Conservation (phyloP, 2,329 filamentous ascomycete genomes). For the Pseudopyricularia cyperi region DNA sequence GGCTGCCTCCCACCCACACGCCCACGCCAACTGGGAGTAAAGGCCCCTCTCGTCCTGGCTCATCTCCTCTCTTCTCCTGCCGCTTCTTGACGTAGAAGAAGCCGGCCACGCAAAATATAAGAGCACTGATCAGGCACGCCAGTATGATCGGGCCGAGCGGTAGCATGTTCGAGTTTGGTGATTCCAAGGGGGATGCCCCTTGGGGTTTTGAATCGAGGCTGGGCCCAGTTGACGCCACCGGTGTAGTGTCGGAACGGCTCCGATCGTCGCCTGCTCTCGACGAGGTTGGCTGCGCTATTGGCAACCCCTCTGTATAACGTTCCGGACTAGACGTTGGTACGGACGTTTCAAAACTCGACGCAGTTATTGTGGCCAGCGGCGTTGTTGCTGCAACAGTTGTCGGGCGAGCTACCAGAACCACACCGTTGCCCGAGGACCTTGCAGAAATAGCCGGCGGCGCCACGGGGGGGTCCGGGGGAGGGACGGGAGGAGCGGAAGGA, state of each 20-base stretch:
- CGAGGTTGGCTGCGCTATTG: background rate
- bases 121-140: background rate
- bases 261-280: background rate
- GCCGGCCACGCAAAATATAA: background rate
- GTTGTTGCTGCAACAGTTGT: background rate
- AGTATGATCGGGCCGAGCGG: background rate
- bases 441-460: too few species aligned
- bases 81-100: background rate
- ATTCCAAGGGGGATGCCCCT: background rate
- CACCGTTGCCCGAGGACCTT: background rate
- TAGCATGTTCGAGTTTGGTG: background rate
- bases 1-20: background rate
- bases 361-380: background rate
- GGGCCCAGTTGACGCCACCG: background rate
- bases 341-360: background rate
- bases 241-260: background rate
- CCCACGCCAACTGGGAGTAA: background rate
- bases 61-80: background rate
- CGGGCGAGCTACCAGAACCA: background rate
- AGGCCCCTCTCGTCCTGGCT: background rate
- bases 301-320: background rate
- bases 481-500: background rate
- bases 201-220: background rate
- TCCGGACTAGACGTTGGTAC: too few species aligned
- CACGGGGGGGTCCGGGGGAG: background rate